Base-by-base conservation (phyloP, 1,284 basidiomycete genomes). In the Phenoliferia sp. region DNA sequence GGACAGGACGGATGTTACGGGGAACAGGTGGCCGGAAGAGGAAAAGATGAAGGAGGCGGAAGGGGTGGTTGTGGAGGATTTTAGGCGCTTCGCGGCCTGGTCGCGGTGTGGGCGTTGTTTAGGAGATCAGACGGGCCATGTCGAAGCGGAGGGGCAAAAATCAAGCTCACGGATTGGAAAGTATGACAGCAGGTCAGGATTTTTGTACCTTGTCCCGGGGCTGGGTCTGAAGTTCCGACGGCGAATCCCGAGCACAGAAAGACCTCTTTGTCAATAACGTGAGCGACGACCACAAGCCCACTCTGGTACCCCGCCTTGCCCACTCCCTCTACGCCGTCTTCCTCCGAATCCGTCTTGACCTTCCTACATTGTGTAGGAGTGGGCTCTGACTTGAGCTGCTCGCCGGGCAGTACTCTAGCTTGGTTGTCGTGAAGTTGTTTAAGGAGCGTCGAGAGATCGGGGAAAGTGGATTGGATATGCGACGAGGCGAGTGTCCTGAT, bases 151-250 rank as follows among this genome's bases (percentile, higher is more conserved):
- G 35, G n/a, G 26, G 59, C 28, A 61, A 34, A 61, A 63, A 39
- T 52, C 54, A 57, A 36, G 44, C 7, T 62, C n/a, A 83, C 86
- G 83, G 86, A 83, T 74, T 87, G 85, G 32, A 89, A 75, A 3
- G 88, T 88, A 76, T 90, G 88, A 5, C 85, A 86, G 72, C 88
- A 90, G 1, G 85, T 85, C 17, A 88, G 75, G 32, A 88, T 75
- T 15, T 50, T 70, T 3, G 79, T 78, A 1, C 74, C 69, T 32
- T 83, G 80, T 3, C 76, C 78, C 5, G 75, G 77, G 22, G 76
- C 73, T 2, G 76, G 66, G 34, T 75, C 72, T n/a, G n/a, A n/a
- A n/a, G n/a, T n/a, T 3, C 77, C 73, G 12, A 89, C 74, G 2
- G 82, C 84, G 76, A 90, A 90, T 0, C 85, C 88, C 10, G 86